These are phyloP conservation scores for Xylona heveae DNA, from an alignment of 495 filamentous ascomycete species.

Conservation along the genomic window DNA sequence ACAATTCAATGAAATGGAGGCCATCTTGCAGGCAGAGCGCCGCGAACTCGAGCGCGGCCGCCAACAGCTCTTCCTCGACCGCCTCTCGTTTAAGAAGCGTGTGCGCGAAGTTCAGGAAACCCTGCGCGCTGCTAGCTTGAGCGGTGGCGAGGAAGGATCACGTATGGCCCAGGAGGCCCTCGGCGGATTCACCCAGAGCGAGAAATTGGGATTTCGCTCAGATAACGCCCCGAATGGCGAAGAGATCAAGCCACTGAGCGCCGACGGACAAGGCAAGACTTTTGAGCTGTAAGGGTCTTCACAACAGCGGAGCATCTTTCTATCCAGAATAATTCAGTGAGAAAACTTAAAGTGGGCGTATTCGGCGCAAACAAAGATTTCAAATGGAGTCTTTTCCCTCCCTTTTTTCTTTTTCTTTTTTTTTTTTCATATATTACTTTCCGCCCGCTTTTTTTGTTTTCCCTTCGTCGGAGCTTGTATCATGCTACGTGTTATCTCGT, in stretches of 20 bases:
- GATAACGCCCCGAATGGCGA: slow-evolving; percentile 19
- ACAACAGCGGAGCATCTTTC: neutral
- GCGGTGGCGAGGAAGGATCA: slow-evolving; percentile 38
- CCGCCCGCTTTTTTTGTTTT: slow-evolving; percentile 10
- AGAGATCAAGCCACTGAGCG: slow-evolving; percentile 42
- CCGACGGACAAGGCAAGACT: slow-evolving; percentile 31
- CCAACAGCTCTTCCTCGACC: slow-evolving; percentile 82
- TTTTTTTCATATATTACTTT: too few species aligned
- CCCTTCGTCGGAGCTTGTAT: too few species aligned
- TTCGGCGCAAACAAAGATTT: slow-evolving; percentile 1
- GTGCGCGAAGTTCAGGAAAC: slow-evolving; percentile 63
- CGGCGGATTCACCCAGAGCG: slow-evolving; percentile 23
- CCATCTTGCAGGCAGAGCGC: slow-evolving; percentile 73
- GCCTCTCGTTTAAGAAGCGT: slow-evolving; percentile 71
- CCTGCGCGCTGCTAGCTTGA: slow-evolving; percentile 36
- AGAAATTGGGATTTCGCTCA: slow-evolving; percentile 40
- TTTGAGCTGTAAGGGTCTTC: slow-evolving; percentile 21
- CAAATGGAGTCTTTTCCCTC: slow-evolving; percentile 5
- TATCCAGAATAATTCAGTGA: slow-evolving; percentile 5
- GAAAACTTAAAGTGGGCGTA: slow-evolving; percentile 9
- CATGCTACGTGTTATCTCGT: slow-evolving; percentile 6
- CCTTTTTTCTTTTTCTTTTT: slow-evolving; percentile 5
- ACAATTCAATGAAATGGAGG: slow-evolving; percentile 92
- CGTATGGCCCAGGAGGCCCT: slow-evolving; percentile 24
- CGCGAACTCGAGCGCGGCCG: slow-evolving; percentile 77